These are phyloP conservation scores for Solanum rostratum DNA, from an alignment of 257 asterid genomes.

Conservation along the genomic window DNA sequence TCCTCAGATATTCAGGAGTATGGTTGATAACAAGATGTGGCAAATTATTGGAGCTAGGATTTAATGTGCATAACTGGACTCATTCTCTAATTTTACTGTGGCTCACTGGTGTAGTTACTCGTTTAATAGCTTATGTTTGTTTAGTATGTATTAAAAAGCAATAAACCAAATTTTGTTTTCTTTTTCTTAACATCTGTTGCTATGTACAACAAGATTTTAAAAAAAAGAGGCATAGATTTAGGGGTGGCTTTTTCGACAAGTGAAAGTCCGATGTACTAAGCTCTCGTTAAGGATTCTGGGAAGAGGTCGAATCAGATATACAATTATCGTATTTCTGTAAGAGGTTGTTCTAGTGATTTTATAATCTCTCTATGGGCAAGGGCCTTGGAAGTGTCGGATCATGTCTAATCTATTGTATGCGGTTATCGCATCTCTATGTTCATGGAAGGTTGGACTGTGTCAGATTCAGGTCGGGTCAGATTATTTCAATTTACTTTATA, in stretches of 20 bases:
- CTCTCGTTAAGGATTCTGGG: neutral
- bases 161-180: conserved; percentile 14
- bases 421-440: neutral
- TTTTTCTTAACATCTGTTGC: neutral
- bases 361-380: neutral
- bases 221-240: neutral
- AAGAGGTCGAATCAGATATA: neutral
- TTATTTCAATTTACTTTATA: neutral
- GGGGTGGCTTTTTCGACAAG: neutral
- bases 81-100: conserved; percentile 36
- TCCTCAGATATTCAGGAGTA: conserved; percentile 61
- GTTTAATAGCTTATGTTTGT: conserved; percentile 62
- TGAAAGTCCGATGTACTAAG: neutral
- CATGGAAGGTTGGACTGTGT: neutral
- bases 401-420: neutral
- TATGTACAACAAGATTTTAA: neutral
- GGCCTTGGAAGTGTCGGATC: neutral
- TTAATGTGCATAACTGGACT: conserved; percentile 47
- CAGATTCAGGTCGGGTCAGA: neutral
- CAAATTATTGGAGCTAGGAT: conserved; percentile 54
- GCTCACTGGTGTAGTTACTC: conserved; percentile 40
- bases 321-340: neutral
- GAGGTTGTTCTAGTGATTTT: neutral
- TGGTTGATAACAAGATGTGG: conserved; percentile 96
- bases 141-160: conserved; percentile 54